These are phyloP conservation scores for Fraxinus greggii DNA, from an alignment of 305 asterid genomes.

Conservation along the genomic window DNA sequence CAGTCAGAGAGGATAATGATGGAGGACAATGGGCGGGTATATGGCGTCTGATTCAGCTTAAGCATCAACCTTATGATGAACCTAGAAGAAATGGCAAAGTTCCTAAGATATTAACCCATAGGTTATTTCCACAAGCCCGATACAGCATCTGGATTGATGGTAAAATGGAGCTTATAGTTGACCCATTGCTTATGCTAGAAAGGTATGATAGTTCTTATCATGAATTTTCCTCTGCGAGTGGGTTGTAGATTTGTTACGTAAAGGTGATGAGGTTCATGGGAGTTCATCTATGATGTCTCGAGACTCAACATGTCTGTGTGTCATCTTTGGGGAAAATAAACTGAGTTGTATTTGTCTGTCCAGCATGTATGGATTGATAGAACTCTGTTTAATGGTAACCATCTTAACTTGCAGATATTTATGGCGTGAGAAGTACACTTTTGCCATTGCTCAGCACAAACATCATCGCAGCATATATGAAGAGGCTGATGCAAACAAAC, in stretches of 20 bases:
- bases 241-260: neutral
- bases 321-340: neutral
- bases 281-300: neutral
- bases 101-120: constrained; percentile 91
- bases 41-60: constrained; percentile 84
- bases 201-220: constrained; percentile 48
- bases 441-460: constrained; percentile 95
- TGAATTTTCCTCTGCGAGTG: neutral
- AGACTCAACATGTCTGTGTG: neutral
- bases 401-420: constrained; percentile 56
- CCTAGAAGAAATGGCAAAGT: constrained; percentile 98
- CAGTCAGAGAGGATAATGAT: constrained; percentile 60
- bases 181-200: constrained; percentile 87
- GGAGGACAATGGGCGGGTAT: constrained; percentile 91
- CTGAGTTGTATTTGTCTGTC: neutral
- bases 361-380: neutral
- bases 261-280: neutral
- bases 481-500: constrained; percentile 91
- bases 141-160: constrained; percentile 99
- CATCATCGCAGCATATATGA: constrained; percentile 78
- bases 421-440: constrained; percentile 90
- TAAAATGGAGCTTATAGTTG: constrained; percentile 96
- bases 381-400: constrained; percentile 6
- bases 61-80: constrained; percentile 90
- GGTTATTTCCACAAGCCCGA: constrained; percentile 83